Percentiles rank a stretch among this genome's conserved stretches.
phyloP scores from a whole-genome alignment of 2,329 filamentous ascomycete species.

The Pseudocercospora cruenta region DNA sequence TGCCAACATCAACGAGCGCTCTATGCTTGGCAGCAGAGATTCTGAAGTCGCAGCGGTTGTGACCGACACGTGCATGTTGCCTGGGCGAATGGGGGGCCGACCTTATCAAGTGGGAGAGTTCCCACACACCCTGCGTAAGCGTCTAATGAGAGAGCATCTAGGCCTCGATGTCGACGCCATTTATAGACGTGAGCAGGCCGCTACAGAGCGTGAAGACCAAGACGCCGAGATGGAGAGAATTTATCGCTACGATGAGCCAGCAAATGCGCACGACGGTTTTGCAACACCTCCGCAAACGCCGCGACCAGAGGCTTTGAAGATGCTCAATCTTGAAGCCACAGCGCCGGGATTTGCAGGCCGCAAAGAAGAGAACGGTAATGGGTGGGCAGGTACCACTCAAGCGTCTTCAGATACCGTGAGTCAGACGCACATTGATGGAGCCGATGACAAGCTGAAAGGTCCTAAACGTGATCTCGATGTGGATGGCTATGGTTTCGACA shows the following conservation, averaged over 20 bases:
- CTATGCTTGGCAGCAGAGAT: slow-evolving; percentile 88
- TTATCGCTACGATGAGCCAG: slow-evolving; percentile 33
- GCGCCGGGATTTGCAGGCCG: slow-evolving; percentile 19
- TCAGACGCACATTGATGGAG: not conserved
- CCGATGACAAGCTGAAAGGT: slow-evolving; percentile 21
- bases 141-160: slow-evolving; percentile 94
- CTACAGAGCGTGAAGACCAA: slow-evolving; percentile 52
- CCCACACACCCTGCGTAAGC: slow-evolving; percentile 87
- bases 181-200: slow-evolving; percentile 40
- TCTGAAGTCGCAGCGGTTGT: slow-evolving; percentile 91
- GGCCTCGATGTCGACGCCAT: slow-evolving; percentile 94
- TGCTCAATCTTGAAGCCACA: slow-evolving; percentile 32
- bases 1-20: slow-evolving; percentile 97
- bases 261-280: not conserved
- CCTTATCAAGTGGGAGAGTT: slow-evolving; percentile 91
- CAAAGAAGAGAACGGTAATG: slow-evolving; percentile 16
- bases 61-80: slow-evolving; percentile 88
- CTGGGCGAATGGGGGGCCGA: slow-evolving; percentile 86
- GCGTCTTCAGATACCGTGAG: slow-evolving; percentile 20
- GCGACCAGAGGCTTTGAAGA: slow-evolving; percentile 29
- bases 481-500: slow-evolving; percentile 75
- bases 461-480: slow-evolving; percentile 70
- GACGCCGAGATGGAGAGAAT: slow-evolving; percentile 60
- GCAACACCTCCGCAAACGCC: slow-evolving; percentile 42
- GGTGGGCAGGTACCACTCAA: slow-evolving; percentile 24